Evolutionary conservation across 495 filamentous ascomycete species (phyloP), one percentile per base, ranked within the genome.

Genomic region (Pseudomonodictys pantanalensis): DNA sequence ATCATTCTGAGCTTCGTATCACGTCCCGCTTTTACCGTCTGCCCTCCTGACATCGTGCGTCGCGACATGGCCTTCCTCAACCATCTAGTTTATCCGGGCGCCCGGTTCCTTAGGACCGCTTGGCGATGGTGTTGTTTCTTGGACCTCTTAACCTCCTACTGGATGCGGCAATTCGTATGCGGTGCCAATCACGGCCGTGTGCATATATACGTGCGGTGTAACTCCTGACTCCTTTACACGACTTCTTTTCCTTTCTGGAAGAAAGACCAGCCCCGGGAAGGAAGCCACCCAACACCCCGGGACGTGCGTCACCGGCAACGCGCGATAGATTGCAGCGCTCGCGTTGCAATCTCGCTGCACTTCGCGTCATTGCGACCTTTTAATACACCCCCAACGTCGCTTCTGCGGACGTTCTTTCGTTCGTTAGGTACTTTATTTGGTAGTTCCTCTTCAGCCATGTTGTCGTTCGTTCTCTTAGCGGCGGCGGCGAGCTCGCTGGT

Each of bases 81-180:
- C 20, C 4, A 18, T 18, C 20, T 18, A 18, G 15, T 41, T 62
- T 62, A 52, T 24, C 58, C 58, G 32, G 58, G 58, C 52, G 33
- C 24, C 30, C 58, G 58, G 58, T 48, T 44, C 42, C 38, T 62
- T 62, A 43, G 38, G 38, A 10, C 20, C 17, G 12, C 58, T 62
- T 62, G 58, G 58, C 58, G 38, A 23, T 29, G 18, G 12, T 41
- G 22, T 18, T 39, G 52, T n/a, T 29, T 18, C 32, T 25, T 52
- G 17, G 51, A 42, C 52, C 22, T 56, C 23, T 28, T 56, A 18
- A 41, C 56, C 51, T 50, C 58, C 58, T 62, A 35, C 58, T 50
- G 7, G 35, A 62, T 62, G 24, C 22, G 58, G 58, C 58, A 62
- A 52, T 52, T 62, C 49, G 23, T n/a, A 51, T 30, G 20, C 20